A percentile compares a stretch with the other conserved stretches of the same genome.
phyloP scores from a whole-genome alignment of 176 grass and related monocot genomes.

The Coix lacrymajobi region DNA sequence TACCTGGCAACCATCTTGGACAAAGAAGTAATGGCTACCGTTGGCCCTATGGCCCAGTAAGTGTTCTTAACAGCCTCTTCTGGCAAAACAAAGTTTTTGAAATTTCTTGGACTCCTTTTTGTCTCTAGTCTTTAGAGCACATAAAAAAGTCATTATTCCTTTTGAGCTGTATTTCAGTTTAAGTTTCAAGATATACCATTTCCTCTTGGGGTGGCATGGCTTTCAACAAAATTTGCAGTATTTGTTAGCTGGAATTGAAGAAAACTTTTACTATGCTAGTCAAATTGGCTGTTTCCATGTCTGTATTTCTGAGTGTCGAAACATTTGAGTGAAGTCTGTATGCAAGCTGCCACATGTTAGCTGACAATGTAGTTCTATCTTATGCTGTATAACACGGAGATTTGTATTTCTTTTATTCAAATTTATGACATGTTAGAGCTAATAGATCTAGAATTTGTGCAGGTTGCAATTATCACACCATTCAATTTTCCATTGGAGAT shows the following conservation, averaged over 20 bases:
- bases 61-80: slow-evolving; percentile 24
- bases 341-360: not conserved
- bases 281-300: not conserved
- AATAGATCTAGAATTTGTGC: slow-evolving; percentile 29
- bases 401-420: slow-evolving; percentile 5
- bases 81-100: not conserved
- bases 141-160: not conserved
- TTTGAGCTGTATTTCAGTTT: not conserved
- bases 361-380: not conserved
- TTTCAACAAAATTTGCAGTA: not conserved
- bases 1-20: slow-evolving; percentile 93
- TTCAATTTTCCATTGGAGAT: slow-evolving; percentile 99
- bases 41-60: slow-evolving; percentile 97
- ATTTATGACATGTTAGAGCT: slow-evolving; percentile 13
- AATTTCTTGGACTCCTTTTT: not conserved
- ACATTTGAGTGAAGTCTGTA: not conserved
- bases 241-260: not conserved
- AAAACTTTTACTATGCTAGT: slow-evolving; percentile 2
- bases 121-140: not conserved
- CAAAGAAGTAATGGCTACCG: slow-evolving; percentile 89
- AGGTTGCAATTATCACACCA: slow-evolving; percentile 95
- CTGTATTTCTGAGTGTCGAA: not conserved
- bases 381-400: not conserved
- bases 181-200: not conserved
- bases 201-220: not conserved